phyloP scores from a whole-genome alignment of 306 rosid genomes.

The Dryas octopetala region DNA sequence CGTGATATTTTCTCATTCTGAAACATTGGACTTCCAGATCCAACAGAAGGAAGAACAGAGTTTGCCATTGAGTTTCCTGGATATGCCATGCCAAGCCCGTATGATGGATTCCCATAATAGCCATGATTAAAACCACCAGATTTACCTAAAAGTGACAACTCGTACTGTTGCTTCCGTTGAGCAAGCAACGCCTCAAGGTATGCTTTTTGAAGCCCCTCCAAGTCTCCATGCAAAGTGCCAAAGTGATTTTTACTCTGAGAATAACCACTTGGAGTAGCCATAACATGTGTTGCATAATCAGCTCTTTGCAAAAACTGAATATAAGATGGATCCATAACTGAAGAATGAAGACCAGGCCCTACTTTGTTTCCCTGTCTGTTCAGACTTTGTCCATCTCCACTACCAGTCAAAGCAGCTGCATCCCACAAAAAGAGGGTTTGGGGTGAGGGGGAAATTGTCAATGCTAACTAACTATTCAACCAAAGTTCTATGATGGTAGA shows the following conservation, averaged over 20 bases:
- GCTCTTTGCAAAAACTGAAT: conserved; percentile 53
- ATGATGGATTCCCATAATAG: conserved; percentile 52
- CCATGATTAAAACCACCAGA: conserved; percentile 58
- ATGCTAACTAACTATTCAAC: conserved; percentile 11
- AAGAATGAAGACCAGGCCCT: conserved; percentile 46
- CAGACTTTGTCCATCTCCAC: conserved; percentile 43
- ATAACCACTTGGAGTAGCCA: conserved; percentile 53
- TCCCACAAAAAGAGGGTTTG: background rate
- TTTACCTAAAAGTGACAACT: conserved; percentile 63
- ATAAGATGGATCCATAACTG: conserved; percentile 47
- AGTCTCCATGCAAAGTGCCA: conserved; percentile 56
- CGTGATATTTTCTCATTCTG: conserved; percentile 56
- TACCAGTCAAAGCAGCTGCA: conserved; percentile 41
- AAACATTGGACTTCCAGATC: conserved; percentile 55
- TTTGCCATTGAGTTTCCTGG: conserved; percentile 53
- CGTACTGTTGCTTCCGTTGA: conserved; percentile 77
- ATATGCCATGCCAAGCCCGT: conserved; percentile 66
- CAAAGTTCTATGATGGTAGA: background rate
- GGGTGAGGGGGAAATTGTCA: background rate
- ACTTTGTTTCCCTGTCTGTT: conserved; percentile 47
- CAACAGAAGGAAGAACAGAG: conserved; percentile 57
- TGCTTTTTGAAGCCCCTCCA: conserved; percentile 68
- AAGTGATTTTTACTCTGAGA: conserved; percentile 52
- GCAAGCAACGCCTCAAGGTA: conserved; percentile 70
- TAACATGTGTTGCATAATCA: conserved; percentile 51